Evolutionary conservation across 805 yeast species (phyloP), one percentile per base, ranked within the genome.

Genomic region (Wickerhamomyces chaumierensis): DNA sequence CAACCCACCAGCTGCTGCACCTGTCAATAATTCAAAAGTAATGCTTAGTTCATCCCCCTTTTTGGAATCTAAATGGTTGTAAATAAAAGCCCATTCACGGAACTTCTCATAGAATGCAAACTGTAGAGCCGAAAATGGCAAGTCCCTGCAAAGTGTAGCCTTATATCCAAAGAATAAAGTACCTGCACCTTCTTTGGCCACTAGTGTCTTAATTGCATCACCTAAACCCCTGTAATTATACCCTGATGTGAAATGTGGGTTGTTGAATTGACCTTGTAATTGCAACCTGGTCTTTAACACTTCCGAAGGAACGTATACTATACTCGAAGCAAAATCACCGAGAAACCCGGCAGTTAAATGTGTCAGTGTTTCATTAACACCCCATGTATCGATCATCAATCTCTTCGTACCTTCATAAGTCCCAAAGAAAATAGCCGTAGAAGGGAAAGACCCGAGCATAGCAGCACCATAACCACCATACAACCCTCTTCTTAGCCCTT

Each of bases 391-490:
- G 34, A 84, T 80, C 62, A 88, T 60, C 29, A 59, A 58, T 37
- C 96, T 66, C 58, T 92, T 92, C 15, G 85, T 66, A 19, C 64
- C 69, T 55, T 92, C 98, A 60, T 92, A 92, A 1, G 95, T 78
- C 2, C 88, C 84, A 56, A 92, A 92, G 57, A 92, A 92, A n/a
- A 87, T 73, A 17, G 94, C 88, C 2, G 97, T 90, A 29, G 92
- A 81, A 5, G 98, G 98, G 45, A 92, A 75, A 0, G 94, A 82
- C 0, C 99, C 99, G 21, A 85, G 56, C 67, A 88, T 72, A 1
- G 96, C 96, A 2, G 97, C 95, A 14, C 76, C 61, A 59, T 88
- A 88, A 1, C 99, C 99, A 16, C 95, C 81, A 55, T 92, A 92
- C 5, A 92, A 62, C 1, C 98, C 98, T 42, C 80, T 70, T 36